phyloP scores from a whole-genome alignment of 2,329 filamentous ascomycete genomes.

The Epichloe baconii region DNA sequence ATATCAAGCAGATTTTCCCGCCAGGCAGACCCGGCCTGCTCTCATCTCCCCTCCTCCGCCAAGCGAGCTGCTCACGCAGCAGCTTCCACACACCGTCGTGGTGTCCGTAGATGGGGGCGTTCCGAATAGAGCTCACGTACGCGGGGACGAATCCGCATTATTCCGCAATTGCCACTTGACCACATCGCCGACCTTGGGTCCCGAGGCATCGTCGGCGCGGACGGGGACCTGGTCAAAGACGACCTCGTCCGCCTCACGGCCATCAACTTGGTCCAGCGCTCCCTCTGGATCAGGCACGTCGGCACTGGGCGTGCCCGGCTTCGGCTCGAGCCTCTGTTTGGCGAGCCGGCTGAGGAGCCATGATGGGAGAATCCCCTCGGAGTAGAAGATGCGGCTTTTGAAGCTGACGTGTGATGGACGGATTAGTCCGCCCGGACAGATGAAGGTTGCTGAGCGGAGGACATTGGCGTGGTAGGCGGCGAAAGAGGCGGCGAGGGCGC shows the following conservation, averaged over 20 bases:
- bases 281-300: slow-evolving; percentile 13
- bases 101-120: slow-evolving; percentile 56
- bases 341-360: slow-evolving; percentile 41
- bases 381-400: slow-evolving; percentile 50
- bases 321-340: slow-evolving; percentile 32
- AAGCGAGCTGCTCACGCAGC: slow-evolving; percentile 36
- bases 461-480: slow-evolving; percentile 54
- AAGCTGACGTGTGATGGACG: slow-evolving; percentile 48
- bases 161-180: slow-evolving; percentile 56
- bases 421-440: slow-evolving; percentile 58
- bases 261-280: neutral
- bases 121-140: slow-evolving; percentile 57
- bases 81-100: slow-evolving; percentile 42
- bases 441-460: slow-evolving; percentile 48
- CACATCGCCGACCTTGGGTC: slow-evolving; percentile 41
- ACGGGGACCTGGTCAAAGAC: slow-evolving; percentile 37
- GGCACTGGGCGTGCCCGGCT: slow-evolving; percentile 18
- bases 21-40: slow-evolving; percentile 22
- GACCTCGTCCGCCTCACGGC: slow-evolving; percentile 13
- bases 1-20: slow-evolving; percentile 48
- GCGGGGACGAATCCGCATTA: slow-evolving; percentile 53
- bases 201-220: slow-evolving; percentile 31
- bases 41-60: slow-evolving; percentile 24
- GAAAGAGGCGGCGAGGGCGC: slow-evolving; percentile 64
- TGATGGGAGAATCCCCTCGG: slow-evolving; percentile 45